Percentiles rank a stretch among this genome's conserved stretches.
Conservation (phyloP, 257 asterid species). For the Dorcoceras hygrometricum region DNA sequence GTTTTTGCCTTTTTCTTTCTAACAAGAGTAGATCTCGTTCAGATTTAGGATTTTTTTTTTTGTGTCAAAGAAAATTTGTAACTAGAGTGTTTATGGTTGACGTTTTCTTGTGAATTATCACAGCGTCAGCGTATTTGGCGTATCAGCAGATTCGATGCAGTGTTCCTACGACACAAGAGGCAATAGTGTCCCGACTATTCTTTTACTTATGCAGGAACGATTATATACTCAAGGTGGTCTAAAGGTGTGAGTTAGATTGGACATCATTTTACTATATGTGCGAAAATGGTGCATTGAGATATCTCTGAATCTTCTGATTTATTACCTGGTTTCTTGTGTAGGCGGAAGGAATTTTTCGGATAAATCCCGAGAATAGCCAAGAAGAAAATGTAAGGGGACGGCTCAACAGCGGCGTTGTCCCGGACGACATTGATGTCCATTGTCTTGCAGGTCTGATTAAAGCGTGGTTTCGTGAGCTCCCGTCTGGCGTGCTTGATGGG, state of each 20-base stretch:
- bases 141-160: constrained; percentile 97
- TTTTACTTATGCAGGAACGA: constrained; percentile 79
- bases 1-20: constrained; percentile 1
- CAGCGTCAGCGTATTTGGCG: constrained; percentile 94
- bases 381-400: constrained; percentile 86
- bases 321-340: constrained; percentile 25
- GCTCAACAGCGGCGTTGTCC: constrained; percentile 88
- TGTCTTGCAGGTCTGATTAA: constrained; percentile 90
- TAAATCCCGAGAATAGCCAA: constrained; percentile 89
- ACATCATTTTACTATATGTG: not conserved
- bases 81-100: not conserved
- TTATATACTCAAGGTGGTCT: constrained; percentile 75
- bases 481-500: constrained; percentile 85
- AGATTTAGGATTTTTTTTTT: not conserved
- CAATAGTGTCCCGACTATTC: constrained; percentile 93
- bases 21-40: not conserved
- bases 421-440: constrained; percentile 84
- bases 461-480: constrained; percentile 97
- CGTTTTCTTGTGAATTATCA: constrained; percentile 19
- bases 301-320: constrained; percentile 17
- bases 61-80: not conserved
- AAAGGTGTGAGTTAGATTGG: constrained; percentile 45
- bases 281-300: not conserved
- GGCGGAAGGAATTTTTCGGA: constrained; percentile 97
- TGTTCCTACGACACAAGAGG: constrained; percentile 85